Conservation (phyloP, 352 stramenopile species). For the Globisporangium emineosum region DNA sequence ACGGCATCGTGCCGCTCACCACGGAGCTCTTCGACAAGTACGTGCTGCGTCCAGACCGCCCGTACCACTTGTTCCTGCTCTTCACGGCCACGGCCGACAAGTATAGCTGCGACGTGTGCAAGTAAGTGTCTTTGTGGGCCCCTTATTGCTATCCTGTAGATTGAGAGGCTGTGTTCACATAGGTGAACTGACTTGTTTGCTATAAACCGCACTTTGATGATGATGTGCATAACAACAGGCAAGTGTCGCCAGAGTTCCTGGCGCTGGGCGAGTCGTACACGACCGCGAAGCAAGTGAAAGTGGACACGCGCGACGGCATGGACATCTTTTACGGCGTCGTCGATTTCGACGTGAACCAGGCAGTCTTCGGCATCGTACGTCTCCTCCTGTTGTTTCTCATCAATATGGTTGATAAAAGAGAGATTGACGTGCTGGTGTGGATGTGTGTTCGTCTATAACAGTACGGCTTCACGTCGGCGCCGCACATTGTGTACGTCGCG, state of each 20-base stretch:
- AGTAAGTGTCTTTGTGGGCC: constrained; percentile 28
- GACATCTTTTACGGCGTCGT: constrained; percentile 77
- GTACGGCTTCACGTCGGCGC: constrained; percentile 79
- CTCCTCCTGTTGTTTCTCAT: too few relatives aligned
- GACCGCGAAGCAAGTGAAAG: constrained; percentile 58
- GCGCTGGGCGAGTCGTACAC: constrained; percentile 64
- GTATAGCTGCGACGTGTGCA: constrained; percentile 73
- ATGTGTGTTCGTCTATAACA: constrained; percentile 10
- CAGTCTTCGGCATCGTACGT: constrained; percentile 59
- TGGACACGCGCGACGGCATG: constrained; percentile 72
- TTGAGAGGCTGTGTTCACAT: too few relatives aligned
- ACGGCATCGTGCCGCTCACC: constrained; percentile 62
- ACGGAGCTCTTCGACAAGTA: constrained; percentile 55
- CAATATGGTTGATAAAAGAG: too few relatives aligned
- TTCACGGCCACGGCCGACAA: constrained; percentile 76
- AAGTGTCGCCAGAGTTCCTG: constrained; percentile 67
- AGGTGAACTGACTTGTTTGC: neutral
- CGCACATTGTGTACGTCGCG: constrained; percentile 71
- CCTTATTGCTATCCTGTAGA: neutral
- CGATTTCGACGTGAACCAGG: constrained; percentile 72
- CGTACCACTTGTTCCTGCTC: constrained; percentile 78
- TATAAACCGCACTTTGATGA: too few relatives aligned
- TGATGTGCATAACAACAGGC: constrained; percentile 19
- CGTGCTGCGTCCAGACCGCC: constrained; percentile 59
- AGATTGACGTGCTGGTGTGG: neutral